Base-by-base conservation (phyloP, 2,329 filamentous ascomycete genomes). In the Dactylellina cionopaga region DNA sequence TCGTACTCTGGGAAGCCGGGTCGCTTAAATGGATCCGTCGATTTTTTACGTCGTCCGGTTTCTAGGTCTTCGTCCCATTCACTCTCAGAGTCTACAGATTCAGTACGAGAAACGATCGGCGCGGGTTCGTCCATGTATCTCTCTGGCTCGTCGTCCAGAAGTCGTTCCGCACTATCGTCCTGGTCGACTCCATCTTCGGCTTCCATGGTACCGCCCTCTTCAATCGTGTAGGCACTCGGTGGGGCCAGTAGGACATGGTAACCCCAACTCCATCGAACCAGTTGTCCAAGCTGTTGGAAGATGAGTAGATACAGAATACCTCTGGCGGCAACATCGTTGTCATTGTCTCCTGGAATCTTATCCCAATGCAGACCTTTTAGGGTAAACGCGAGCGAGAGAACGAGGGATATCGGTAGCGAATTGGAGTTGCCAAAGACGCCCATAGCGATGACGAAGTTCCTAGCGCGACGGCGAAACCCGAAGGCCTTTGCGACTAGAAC, bases 371-470 rank as follows among this genome's bases (percentile, higher is more conserved):
- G 84, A 4, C 95, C 95, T 77, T 89, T 88, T 64, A 99, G 85
- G 0, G 95, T 99, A 79, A 96, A 91, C 11, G 94, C 96, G 9
- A 99, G 85, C 6, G 94, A 97, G 65, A 98, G 86, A 74, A 99
- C 92, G 63, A 99, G 88, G 0, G 95, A 99, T 74, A 99, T 98
- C 0, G 95, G 95, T 17, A 99, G 86, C 15, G 95, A 98, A 81
- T 99, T 99, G 31, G 94, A 98, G 80, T 99, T 99, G 77, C 94
- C 95, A 80, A 99, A 99, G 51, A 98, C 25, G 47, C 66, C 86
- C 95, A 99, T 99, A 58, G 95, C 95, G 29, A 92, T 91, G 41
- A 99, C 90, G 78, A 99, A 99, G 82, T 99, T 99, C 75, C 89
- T 87, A 41, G 92, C 91, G 74, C 94, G 88, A 80, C 90, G 92